These are phyloP conservation scores for Anthracocystis setariae DNA, from an alignment of 1,284 basidiomycete genomes.

Conservation along the genomic window DNA sequence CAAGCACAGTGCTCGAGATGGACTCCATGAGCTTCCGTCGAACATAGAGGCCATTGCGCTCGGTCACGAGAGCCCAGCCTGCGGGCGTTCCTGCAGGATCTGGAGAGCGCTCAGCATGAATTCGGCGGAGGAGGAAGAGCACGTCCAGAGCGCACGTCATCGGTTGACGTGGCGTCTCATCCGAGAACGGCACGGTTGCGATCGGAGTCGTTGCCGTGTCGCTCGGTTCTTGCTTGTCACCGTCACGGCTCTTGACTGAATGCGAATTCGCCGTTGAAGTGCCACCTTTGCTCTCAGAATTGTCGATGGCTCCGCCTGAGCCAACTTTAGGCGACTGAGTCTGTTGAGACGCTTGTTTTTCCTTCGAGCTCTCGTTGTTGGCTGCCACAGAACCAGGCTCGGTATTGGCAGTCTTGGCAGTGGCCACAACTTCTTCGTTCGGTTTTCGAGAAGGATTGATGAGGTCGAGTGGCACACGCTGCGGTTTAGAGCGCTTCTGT, in stretches of 20 bases:
- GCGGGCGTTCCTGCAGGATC: constrained; percentile 70
- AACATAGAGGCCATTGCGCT: constrained; percentile 80
- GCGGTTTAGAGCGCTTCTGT: constrained; percentile 86
- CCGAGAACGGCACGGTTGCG: constrained; percentile 46
- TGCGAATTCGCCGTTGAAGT: constrained; percentile 2
- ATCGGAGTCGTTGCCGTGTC: constrained; percentile 12
- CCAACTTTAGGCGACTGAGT: neutral
- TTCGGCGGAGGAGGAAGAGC: constrained; percentile 60
- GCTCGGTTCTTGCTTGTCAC: neutral
- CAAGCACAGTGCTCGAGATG: constrained; percentile 82
- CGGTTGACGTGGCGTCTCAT: constrained; percentile 56
- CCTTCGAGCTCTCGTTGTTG: constrained; percentile 4
- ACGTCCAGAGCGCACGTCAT: constrained; percentile 65
- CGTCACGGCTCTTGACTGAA: constrained; percentile 8
- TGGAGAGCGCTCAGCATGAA: constrained; percentile 67
- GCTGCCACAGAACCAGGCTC: constrained; percentile 2
- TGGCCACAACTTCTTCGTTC: neutral
- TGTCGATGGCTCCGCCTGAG: neutral
- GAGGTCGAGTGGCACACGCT: constrained; percentile 86
- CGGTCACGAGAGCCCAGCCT: constrained; percentile 83
- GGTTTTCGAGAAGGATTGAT: constrained; percentile 20
- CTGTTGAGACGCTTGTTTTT: constrained; percentile 7
- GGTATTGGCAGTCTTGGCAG: constrained; percentile 1
- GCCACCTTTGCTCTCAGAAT: no score
- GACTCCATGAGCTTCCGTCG: constrained; percentile 80